Conservation (phyloP, 305 asterid genomes). For the Fraxinus platypoda region DNA sequence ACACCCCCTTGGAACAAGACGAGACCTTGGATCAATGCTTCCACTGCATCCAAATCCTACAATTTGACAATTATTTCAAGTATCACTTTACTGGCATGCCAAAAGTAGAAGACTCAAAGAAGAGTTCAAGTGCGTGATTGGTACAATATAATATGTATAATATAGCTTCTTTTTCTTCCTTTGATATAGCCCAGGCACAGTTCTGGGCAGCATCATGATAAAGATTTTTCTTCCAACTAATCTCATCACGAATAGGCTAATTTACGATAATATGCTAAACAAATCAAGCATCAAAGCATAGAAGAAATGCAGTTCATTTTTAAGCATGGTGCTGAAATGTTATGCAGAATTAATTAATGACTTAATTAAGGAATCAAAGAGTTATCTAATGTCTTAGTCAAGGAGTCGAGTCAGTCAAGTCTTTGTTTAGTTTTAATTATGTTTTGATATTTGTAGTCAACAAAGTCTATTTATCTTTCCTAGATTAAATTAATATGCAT, state of each 20-base stretch:
- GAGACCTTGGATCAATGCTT: conserved; percentile 96
- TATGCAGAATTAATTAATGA: background rate
- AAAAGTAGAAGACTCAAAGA: background rate
- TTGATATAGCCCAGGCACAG: background rate
- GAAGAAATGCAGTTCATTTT: background rate
- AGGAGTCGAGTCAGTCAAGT: background rate
- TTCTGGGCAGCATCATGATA: background rate
- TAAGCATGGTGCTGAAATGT: background rate
- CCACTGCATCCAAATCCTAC: conserved; percentile 96
- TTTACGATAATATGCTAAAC: background rate
- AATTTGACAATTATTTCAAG: conserved; percentile 19
- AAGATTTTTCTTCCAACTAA: background rate
- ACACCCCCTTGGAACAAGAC: conserved; percentile 99
- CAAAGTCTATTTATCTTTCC: background rate
- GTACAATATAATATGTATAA: background rate
- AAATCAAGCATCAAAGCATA: background rate
- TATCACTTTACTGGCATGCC: background rate
- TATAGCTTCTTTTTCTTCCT: background rate
- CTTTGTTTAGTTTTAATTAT: background rate
- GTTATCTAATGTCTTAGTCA: background rate
- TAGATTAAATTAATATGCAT: background rate
- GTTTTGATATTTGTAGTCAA: background rate
- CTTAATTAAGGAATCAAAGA: background rate
- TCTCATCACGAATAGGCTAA: background rate
- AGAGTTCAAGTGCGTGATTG: background rate